Percentiles rank a stretch among this genome's conserved stretches.
Conservation (phyloP, 2,329 filamentous ascomycete species). For the Aspergillus vadensis region DNA sequence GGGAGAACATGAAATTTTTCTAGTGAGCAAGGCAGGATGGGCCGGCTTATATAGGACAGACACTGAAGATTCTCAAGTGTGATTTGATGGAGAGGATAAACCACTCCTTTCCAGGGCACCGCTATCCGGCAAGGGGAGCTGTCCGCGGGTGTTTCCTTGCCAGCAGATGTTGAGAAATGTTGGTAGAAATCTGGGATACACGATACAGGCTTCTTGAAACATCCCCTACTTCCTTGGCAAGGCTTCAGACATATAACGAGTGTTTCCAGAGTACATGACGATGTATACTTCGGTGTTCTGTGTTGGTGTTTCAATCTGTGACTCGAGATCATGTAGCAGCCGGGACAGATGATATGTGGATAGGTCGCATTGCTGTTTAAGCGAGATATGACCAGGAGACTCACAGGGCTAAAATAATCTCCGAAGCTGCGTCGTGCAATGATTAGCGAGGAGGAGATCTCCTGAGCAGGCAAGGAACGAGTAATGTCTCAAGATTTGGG, state of each 20-base stretch:
- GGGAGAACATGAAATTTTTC: no score
- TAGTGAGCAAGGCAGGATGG: no score
- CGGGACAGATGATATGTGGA: neutral
- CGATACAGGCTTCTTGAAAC: neutral
- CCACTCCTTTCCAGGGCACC: no score
- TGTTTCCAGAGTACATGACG: neutral
- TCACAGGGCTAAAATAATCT: neutral
- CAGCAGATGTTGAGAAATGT: neutral
- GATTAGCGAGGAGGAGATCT: neutral
- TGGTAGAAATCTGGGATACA: neutral
- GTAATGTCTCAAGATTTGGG: neutral
- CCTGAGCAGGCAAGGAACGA: neutral
- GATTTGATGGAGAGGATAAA: no score
- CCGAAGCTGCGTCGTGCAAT: neutral
- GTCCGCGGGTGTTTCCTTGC: neutral
- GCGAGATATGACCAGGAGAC: neutral
- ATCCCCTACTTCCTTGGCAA: neutral
- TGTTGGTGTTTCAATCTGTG: neutral
- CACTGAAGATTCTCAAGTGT: no score
- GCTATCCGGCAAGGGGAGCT: neutral
- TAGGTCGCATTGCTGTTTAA: neutral
- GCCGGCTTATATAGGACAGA: no score
- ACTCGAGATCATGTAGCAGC: neutral
- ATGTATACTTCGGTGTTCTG: neutral
- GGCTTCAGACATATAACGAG: neutral